Percentiles rank a stretch among this genome's conserved stretches.
phyloP scores from a whole-genome alignment of 176 grass and related monocot species.

The Pontederia crassipes region DNA sequence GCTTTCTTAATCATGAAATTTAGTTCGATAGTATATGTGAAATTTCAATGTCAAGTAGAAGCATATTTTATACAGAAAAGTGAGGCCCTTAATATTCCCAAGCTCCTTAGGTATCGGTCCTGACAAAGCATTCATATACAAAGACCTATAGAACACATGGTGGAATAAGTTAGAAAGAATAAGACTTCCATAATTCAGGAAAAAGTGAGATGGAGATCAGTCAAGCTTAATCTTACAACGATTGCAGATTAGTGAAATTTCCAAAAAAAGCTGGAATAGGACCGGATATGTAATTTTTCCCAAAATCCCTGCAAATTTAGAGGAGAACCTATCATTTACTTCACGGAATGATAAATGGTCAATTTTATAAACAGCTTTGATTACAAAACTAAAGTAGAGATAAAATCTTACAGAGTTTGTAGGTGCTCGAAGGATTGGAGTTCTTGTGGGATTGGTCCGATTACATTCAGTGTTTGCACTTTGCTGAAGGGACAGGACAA shows the following conservation, averaged over 20 bases:
- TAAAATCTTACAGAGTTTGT: too few relatives aligned
- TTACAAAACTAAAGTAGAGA: too few relatives aligned
- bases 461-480: too few relatives aligned
- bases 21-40: too few relatives aligned
- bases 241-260: slow-evolving; percentile 3
- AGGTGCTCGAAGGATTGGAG: too few relatives aligned
- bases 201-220: not conserved
- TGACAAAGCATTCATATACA: slow-evolving; percentile 67
- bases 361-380: too few relatives aligned
- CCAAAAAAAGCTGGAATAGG: slow-evolving; percentile 7
- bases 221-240: slow-evolving; percentile 5
- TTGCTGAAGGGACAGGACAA: too few relatives aligned
- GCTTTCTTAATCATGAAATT: too few relatives aligned
- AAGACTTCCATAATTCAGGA: too few relatives aligned
- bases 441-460: too few relatives aligned
- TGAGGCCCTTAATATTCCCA: slow-evolving; percentile 46
- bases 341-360: not conserved
- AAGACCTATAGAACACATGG: slow-evolving; percentile 28
- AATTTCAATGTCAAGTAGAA: too few relatives aligned
- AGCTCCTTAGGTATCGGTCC: slow-evolving; percentile 76
- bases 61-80: slow-evolving; percentile 31
- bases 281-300: slow-evolving; percentile 4
- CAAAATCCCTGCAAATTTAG: not conserved
- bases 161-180: slow-evolving; percentile 3
- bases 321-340: not conserved